These are phyloP conservation scores for Leccinum disarticulatum DNA, from an alignment of 768 basidiomycete species.

Conservation along the genomic window DNA sequence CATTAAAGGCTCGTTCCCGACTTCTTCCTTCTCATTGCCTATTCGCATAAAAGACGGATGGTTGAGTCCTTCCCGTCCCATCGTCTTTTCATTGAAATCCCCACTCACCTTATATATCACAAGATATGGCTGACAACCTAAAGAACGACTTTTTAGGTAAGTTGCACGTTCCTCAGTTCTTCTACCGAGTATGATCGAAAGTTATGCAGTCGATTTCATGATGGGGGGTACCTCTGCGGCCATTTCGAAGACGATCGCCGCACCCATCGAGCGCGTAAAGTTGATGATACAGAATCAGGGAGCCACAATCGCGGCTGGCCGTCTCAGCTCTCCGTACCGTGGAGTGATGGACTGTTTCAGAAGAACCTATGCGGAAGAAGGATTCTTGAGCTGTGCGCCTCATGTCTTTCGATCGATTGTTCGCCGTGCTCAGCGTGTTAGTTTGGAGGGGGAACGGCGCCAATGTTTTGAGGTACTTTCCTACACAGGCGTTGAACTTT, in stretches of 20 bases:
- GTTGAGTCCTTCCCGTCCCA: too few relatives aligned
- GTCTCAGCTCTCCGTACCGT: slow-evolving; percentile 36
- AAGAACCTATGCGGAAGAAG: slow-evolving; percentile 37
- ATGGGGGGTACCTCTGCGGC: slow-evolving; percentile 37
- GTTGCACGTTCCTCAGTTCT: background rate
- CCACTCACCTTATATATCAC: slow-evolving; percentile 17
- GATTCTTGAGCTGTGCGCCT: slow-evolving; percentile 36
- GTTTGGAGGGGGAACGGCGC: slow-evolving; percentile 48
- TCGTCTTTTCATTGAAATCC: slow-evolving; percentile 8
- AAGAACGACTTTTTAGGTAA: slow-evolving; percentile 23
- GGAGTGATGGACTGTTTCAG: slow-evolving; percentile 38
- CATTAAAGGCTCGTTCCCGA: slow-evolving; percentile 12
- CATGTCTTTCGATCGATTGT: slow-evolving; percentile 1
- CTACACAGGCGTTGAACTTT: slow-evolving; percentile 47
- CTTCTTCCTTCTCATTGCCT: slow-evolving; percentile 12
- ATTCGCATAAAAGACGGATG: slow-evolving; percentile 9
- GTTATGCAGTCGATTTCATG: slow-evolving; percentile 34
- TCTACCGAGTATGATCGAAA: slow-evolving; percentile 3
- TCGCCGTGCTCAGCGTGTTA: slow-evolving; percentile 13
- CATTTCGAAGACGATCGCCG: slow-evolving; percentile 41
- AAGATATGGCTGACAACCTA: slow-evolving; percentile 8
- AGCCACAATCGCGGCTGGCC: slow-evolving; percentile 36
- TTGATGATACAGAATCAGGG: slow-evolving; percentile 42
- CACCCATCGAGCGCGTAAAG: slow-evolving; percentile 43
- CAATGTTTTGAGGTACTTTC: slow-evolving; percentile 46